Conservation (phyloP, 1,139 yeast genomes). For the Candida anutae region DNA sequence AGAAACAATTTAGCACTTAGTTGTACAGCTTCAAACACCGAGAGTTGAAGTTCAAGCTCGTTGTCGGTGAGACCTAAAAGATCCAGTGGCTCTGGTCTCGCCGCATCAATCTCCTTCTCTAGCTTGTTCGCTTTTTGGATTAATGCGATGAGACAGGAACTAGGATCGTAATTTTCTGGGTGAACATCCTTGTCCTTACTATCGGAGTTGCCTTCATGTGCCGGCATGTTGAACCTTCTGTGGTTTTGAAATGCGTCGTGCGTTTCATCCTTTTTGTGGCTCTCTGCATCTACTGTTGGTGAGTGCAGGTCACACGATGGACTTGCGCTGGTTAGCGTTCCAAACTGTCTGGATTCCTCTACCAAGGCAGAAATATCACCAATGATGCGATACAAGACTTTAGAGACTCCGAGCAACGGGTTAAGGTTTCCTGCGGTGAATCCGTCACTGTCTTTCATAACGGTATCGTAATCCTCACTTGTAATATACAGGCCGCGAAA, state of each 20-base stretch:
- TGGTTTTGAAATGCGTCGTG: too few species aligned
- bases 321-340: too few species aligned
- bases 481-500: constrained; percentile 55
- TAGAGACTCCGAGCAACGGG: constrained; percentile 68
- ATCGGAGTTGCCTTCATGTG: constrained; percentile 7
- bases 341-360: constrained; percentile 21
- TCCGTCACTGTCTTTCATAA: constrained; percentile 33
- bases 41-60: constrained; percentile 59
- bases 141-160: constrained; percentile 13
- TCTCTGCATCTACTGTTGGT: too few species aligned
- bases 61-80: constrained; percentile 39
- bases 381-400: constrained; percentile 54
- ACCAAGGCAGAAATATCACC: constrained; percentile 65
- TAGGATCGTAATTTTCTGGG: too few species aligned
- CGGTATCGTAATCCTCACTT: constrained; percentile 46
- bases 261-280: too few species aligned
- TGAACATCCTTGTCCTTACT: too few species aligned
- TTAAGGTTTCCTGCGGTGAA: constrained; percentile 40
- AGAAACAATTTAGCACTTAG: constrained; percentile 62
- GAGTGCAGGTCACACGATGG: too few species aligned
- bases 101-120: constrained; percentile 42
- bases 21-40: constrained; percentile 67
- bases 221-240: background rate
- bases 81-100: constrained; percentile 49
- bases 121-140: constrained; percentile 34